Conservation (phyloP, 176 grass and related monocot genomes). For the Oryza brachyantha region DNA sequence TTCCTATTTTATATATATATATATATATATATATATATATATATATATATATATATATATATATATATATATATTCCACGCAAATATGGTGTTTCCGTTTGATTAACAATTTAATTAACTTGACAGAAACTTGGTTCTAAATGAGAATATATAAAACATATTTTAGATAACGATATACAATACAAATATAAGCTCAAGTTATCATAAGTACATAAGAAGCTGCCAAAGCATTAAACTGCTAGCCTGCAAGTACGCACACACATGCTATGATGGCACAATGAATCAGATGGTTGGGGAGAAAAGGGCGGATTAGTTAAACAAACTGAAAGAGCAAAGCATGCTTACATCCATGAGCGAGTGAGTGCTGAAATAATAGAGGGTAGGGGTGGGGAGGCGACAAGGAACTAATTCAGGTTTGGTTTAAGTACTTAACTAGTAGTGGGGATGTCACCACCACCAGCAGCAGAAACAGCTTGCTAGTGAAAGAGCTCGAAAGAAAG, state of each 20-base stretch:
- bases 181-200: neutral
- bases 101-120: neutral
- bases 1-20: too few relatives aligned
- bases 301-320: conserved; percentile 28
- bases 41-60: too few relatives aligned
- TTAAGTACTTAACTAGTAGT: neutral
- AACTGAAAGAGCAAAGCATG: conserved; percentile 28
- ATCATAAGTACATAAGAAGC: neutral
- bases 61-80: neutral
- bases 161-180: too few relatives aligned
- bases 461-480: neutral
- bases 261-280: neutral
- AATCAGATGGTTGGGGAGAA: conserved; percentile 3
- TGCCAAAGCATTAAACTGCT: neutral
- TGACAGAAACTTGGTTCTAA: neutral
- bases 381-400: conserved; percentile 21
- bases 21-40: too few relatives aligned
- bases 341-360: neutral
- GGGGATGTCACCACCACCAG: conserved; percentile 19
- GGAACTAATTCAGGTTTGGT: conserved; percentile 10
- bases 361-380: conserved; percentile 31
- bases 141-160: neutral
- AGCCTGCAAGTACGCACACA: neutral
- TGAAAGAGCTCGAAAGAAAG: neutral
- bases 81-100: neutral